Percentiles rank a stretch among this genome's conserved stretches.
phyloP scores from a whole-genome alignment of 768 basidiomycete species.

The Paxillus involutus region DNA sequence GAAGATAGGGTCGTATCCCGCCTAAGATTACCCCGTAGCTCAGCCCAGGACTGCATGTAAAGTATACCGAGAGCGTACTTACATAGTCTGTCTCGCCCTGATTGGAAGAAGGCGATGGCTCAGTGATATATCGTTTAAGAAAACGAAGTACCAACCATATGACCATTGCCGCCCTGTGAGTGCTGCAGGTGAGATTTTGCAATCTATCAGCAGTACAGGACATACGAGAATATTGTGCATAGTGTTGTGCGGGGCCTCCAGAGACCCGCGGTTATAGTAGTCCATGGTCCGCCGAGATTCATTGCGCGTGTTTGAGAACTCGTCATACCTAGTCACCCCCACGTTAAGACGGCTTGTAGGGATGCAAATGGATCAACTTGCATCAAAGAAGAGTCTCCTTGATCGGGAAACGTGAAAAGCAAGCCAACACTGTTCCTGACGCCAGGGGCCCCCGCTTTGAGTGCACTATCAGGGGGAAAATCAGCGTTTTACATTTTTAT shows the following conservation, averaged over 20 bases:
- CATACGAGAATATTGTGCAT: conserved; percentile 20
- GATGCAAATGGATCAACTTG: not conserved
- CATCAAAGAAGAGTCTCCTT: conserved; percentile 9
- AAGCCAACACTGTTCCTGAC: conserved; percentile 15
- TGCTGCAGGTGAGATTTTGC: not conserved
- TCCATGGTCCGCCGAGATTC: conserved; percentile 16
- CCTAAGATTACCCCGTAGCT: conserved; percentile 4
- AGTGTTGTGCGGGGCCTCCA: conserved; percentile 23
- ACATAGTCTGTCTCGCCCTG: conserved; percentile 23
- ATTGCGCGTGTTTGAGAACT: conserved; percentile 25
- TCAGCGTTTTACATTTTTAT: not conserved
- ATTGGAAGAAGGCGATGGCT: not conserved
- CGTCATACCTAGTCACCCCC: conserved; percentile 21
- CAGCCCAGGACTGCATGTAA: not conserved
- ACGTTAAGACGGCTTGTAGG: not conserved
- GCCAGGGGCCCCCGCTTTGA: conserved; percentile 13
- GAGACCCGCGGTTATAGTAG: conserved; percentile 14
- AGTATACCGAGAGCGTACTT: not conserved
- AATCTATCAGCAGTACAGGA: not conserved
- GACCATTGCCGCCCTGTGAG: conserved; percentile 24
- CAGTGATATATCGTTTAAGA: not conserved
- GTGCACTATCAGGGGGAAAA: conserved; percentile 2
- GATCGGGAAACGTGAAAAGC: conserved; percentile 21
- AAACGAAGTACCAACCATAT: conserved; percentile 19
- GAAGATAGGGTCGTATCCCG: conserved; percentile 27